Conservation (phyloP, 352 stramenopile genomes). For the Halophytophthora polymorphica region DNA sequence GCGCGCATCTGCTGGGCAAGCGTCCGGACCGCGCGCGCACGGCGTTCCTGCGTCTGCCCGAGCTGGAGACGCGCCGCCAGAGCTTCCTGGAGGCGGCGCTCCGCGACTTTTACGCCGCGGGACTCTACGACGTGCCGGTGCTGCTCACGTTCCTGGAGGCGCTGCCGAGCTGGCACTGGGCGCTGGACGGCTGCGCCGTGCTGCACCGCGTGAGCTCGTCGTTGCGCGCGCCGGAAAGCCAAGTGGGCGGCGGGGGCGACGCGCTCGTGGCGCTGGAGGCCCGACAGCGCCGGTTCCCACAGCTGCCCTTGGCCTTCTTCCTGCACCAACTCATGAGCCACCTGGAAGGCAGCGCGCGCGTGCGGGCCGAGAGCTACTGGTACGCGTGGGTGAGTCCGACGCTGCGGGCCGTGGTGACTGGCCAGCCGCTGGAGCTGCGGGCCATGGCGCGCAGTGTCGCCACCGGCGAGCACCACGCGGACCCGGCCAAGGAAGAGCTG, state of each 20-base stretch:
- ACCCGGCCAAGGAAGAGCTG: conserved; percentile 32
- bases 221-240: conserved; percentile 31
- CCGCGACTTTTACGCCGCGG: conserved; percentile 61
- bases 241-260: conserved; percentile 19
- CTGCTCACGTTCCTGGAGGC: conserved; percentile 68
- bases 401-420: conserved; percentile 45
- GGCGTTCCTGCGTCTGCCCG: conserved; percentile 58
- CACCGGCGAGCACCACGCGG: conserved; percentile 21
- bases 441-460: conserved; percentile 26
- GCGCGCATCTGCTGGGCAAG: conserved; percentile 45
- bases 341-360: conserved; percentile 50
- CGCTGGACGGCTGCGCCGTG: conserved; percentile 63
- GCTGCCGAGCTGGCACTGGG: conserved; percentile 69
- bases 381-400: conserved; percentile 62
- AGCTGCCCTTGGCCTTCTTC: conserved; percentile 66
- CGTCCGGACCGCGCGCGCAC: conserved; percentile 50
- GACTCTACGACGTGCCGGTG: conserved; percentile 58
- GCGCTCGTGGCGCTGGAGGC: conserved; percentile 27
- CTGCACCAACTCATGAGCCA: conserved; percentile 61
- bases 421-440: conserved; percentile 37
- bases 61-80: conserved; percentile 35
- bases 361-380: conserved; percentile 60
- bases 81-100: conserved; percentile 52
- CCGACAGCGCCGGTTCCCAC: conserved; percentile 43
- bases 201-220: conserved; percentile 54